Percentiles rank a stretch among this genome's conserved stretches.
Conservation (phyloP, 1,284 basidiomycete species). For the Singerocomus inundabilis region DNA sequence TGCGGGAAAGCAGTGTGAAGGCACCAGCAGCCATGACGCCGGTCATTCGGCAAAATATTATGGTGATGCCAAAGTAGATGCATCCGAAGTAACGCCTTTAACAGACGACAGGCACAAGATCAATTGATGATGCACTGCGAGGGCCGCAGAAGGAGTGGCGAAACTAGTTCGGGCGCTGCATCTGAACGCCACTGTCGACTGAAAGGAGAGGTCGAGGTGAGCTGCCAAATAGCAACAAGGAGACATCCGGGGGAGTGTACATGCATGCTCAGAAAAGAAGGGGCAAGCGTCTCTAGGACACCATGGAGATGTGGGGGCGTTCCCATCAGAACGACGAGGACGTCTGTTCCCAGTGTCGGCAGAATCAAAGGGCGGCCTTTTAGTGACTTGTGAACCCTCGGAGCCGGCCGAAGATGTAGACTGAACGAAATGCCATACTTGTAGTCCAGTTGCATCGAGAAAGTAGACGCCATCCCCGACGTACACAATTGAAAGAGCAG, state of each 20-base stretch:
- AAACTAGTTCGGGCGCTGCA: too few relatives aligned
- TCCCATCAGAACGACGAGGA: background rate
- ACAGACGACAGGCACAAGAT: background rate
- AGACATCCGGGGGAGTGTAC: slow-evolving; percentile 1
- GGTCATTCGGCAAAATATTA: background rate
- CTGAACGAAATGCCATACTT: too few relatives aligned
- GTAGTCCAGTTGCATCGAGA: too few relatives aligned
- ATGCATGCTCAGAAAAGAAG: slow-evolving; percentile 1
- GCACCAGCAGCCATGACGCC: background rate
- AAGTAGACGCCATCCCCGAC: too few relatives aligned
- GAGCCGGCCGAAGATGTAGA: too few relatives aligned
- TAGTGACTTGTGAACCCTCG: background rate
- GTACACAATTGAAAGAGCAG: too few relatives aligned
- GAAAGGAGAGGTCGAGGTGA: too few relatives aligned
- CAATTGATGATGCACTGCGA: background rate
- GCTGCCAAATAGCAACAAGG: background rate
- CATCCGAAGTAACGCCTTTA: slow-evolving; percentile 2
- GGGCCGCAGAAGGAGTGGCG: too few relatives aligned
- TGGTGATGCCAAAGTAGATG: slow-evolving; percentile 4
- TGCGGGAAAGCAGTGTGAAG: slow-evolving; percentile 4
- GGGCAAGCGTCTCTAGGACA: background rate
- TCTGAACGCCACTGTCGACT: too few relatives aligned
- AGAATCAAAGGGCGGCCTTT: background rate
- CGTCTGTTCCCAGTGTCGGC: background rate
- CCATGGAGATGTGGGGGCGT: background rate